Conservation (phyloP, 163 green algal genomes). For the Smithsoniella earleae region DNA sequence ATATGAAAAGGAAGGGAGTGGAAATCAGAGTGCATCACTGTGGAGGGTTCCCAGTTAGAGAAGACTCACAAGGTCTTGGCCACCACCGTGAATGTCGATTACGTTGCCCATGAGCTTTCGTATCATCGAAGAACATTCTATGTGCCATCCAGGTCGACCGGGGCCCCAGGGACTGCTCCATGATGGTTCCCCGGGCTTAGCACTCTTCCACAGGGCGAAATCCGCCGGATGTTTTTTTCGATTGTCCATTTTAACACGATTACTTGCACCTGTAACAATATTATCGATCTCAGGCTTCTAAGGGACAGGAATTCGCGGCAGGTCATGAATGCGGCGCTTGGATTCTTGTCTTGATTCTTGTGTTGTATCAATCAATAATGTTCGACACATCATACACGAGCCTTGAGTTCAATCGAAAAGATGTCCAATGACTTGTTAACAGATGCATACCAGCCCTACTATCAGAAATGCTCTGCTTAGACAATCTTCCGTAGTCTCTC, state of each 20-base stretch:
- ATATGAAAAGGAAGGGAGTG: too few relatives aligned
- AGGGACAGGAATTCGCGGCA: too few relatives aligned
- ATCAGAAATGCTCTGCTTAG: conserved; percentile 33
- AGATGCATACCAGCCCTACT: conserved; percentile 19
- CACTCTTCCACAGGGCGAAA: conserved; percentile 92
- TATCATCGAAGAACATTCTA: conserved; percentile 94
- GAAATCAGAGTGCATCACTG: too few relatives aligned
- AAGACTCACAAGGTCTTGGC: conserved; percentile 22
- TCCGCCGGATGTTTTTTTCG: conserved; percentile 80
- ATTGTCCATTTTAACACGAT: conserved; percentile 74
- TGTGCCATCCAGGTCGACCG: conserved; percentile 91
- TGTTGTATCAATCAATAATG: background rate
- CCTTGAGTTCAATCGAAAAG: too few relatives aligned
- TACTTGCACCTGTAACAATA: conserved; percentile 54
- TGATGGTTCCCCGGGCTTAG: conserved; percentile 80
- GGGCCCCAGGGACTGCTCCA: conserved; percentile 88
- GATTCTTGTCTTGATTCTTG: too few relatives aligned
- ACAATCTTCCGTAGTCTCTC: conserved; percentile 61
- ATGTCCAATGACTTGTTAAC: too few relatives aligned
- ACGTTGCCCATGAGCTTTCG: conserved; percentile 56
- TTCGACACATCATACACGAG: background rate
- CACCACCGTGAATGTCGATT: conserved; percentile 46
- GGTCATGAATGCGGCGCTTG: too few relatives aligned
- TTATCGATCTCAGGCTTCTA: too few relatives aligned
- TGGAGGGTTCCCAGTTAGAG: too few relatives aligned